Evolutionary conservation across 1,284 basidiomycete genomes (phyloP).

Genomic region (Ustilago sp.): DNA sequence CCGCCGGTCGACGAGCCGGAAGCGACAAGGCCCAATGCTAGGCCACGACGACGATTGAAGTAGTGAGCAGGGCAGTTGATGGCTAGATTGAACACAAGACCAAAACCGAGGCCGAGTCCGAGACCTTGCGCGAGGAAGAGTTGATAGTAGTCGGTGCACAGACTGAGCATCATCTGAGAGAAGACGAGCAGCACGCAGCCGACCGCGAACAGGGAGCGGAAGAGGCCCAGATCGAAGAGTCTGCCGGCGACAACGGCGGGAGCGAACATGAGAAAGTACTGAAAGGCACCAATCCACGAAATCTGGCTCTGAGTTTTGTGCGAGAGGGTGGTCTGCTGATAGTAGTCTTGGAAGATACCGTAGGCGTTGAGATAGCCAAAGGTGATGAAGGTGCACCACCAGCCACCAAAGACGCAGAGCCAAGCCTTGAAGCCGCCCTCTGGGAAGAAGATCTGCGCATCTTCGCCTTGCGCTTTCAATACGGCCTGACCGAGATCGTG

Average conservation of each 20-base stretch:
- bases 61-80: slow-evolving; percentile 48
- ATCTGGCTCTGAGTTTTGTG: slow-evolving; percentile 45
- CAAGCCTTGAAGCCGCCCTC: slow-evolving; percentile 55
- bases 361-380: slow-evolving; percentile 56
- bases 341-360: slow-evolving; percentile 55
- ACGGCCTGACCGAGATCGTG: slow-evolving; percentile 39
- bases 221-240: slow-evolving; percentile 55
- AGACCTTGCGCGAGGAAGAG: slow-evolving; percentile 61
- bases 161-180: slow-evolving; percentile 59
- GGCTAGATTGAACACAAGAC: slow-evolving; percentile 44
- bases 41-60: slow-evolving; percentile 35
- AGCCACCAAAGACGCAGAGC: slow-evolving; percentile 54
- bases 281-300: slow-evolving; percentile 56
- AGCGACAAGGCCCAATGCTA: slow-evolving; percentile 56
- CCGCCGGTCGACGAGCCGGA: slow-evolving; percentile 56
- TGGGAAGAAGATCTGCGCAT: slow-evolving; percentile 41
- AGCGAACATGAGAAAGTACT: slow-evolving; percentile 53
- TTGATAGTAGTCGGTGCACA: slow-evolving; percentile 58
- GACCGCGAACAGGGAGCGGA: slow-evolving; percentile 32
- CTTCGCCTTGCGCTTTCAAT: slow-evolving; percentile 32
- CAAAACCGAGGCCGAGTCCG: slow-evolving; percentile 57
- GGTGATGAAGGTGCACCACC: slow-evolving; percentile 52
- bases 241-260: slow-evolving; percentile 47
- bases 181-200: slow-evolving; percentile 51
- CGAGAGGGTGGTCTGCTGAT: slow-evolving; percentile 35